phyloP scores from a whole-genome alignment of 2,329 filamentous ascomycete genomes.

The Alternaria sp. region DNA sequence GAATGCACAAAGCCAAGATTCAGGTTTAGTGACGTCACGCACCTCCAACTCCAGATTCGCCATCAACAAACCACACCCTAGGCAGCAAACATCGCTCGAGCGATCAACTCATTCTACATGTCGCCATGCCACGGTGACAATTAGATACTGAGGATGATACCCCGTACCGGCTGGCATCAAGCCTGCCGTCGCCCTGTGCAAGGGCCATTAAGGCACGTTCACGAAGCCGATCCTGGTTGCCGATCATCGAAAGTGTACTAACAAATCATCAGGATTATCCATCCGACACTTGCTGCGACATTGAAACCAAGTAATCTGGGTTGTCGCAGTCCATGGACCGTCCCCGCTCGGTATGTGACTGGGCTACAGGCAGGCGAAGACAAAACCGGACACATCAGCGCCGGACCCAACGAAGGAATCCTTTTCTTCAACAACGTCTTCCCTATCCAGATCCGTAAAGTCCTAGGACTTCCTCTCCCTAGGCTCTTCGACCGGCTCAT shows the following conservation, averaged over 20 bases:
- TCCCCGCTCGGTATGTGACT: constrained; percentile 36
- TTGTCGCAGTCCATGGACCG: constrained; percentile 7
- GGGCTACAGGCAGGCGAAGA: constrained; percentile 61
- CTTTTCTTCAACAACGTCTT: constrained; percentile 93
- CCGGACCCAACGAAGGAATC: constrained; percentile 77
- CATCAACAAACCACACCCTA: not conserved
- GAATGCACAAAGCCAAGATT: constrained; percentile 10
- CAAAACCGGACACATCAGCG: constrained; percentile 81
- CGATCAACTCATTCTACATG: not conserved
- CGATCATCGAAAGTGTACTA: constrained; percentile 32
- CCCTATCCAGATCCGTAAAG: constrained; percentile 74
- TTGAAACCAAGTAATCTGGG: not conserved
- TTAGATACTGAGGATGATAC: constrained; percentile 19
- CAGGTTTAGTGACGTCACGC: constrained; percentile 13
- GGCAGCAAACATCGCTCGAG: constrained; percentile 1
- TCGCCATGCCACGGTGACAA: constrained; percentile 20
- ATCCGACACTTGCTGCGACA: constrained; percentile 6
- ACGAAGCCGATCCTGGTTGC: constrained; percentile 20
- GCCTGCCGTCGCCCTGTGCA: constrained; percentile 25
- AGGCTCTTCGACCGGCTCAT: constrained; percentile 60
- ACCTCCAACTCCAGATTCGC: constrained; percentile 1
- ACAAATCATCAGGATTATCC: constrained; percentile 22
- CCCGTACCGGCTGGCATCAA: constrained; percentile 24
- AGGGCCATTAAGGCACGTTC: constrained; percentile 29
- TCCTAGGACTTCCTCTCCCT: constrained; percentile 61